These are phyloP conservation scores for Bipolaris oryzae DNA, from an alignment of 2,329 filamentous ascomycete species.

Conservation along the genomic window DNA sequence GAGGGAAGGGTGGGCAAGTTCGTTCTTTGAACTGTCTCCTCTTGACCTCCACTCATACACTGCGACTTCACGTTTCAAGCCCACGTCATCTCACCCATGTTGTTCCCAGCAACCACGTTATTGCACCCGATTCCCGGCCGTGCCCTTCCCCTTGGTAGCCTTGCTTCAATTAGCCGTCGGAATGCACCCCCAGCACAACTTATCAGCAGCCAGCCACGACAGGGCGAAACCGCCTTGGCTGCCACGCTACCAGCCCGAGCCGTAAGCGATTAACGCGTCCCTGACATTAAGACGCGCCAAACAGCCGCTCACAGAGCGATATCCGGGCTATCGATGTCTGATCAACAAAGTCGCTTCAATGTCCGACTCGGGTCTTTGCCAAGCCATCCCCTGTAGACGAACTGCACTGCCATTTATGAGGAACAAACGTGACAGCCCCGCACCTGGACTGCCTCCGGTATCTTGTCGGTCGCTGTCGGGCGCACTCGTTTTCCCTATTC, in stretches of 20 bases:
- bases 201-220: too few species aligned
- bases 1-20: not conserved
- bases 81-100: not conserved
- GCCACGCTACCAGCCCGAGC: slow-evolving; percentile 4
- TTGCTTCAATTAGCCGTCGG: not conserved
- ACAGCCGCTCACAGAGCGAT: not conserved
- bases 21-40: not conserved
- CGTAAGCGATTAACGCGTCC: not conserved
- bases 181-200: not conserved
- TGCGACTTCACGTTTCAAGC: not conserved
- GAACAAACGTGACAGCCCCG: not conserved
- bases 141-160: not conserved
- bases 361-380: not conserved
- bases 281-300: slow-evolving; percentile 10
- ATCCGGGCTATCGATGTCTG: not conserved
- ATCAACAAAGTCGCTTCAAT: not conserved
- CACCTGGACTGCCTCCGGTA: slow-evolving; percentile 3
- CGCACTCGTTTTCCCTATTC: not conserved
- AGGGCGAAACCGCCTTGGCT: not conserved
- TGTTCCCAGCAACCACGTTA: not conserved
- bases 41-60: too few species aligned
- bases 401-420: not conserved
- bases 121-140: not conserved
- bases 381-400: slow-evolving; percentile 4
- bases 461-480: slow-evolving; percentile 13